Base-by-base conservation (phyloP, 2,329 filamentous ascomycete species). In the Huntiella savannae region DNA sequence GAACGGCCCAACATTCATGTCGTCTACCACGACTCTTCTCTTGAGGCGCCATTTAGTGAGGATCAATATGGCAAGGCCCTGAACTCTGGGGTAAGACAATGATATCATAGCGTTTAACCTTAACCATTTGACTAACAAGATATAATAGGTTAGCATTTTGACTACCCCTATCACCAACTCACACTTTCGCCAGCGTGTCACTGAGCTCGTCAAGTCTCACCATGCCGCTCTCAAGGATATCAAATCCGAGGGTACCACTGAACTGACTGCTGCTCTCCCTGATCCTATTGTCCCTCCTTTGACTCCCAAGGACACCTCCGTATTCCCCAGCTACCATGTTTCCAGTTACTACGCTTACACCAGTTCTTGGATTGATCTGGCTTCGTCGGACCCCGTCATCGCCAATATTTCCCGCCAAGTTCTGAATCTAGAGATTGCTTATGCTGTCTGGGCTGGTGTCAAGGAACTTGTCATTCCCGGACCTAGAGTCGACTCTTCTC, bases 361-460 rank as follows among this genome's bases (percentile, higher is more conserved):
- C n/a, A 94, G 86, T 60, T 74, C 84, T 4, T 96, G 88, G 88
- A 88, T 94, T 53, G 87, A 96, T 58, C 65, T 96, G 10, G 80
- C 79, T 55, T 93, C 87, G 2, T 64, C 77, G 1, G 81, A 95
- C 59, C 82, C 86, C 5, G 62, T 88, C 51, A 78, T 96, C 52
- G 77, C 85, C 5, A 83, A 82, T 59, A 71, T 96, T 49, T 95
- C 88, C 33, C 77, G 83, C 39, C 88, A 95, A 62, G 82, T 93
- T 5, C 68, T 98, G 52, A 86, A 86, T 58, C 70, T 94, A 35
- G 91, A 98, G 59, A 73, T 96, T 41, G 82, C 85, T 42, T 98
- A 95, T 63, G 91, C 92, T 52, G 87, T 85, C 52, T 98, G 96
- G 63, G 95, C 86, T 57, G 92, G 92, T 33, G 73, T 91, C 41